phyloP scores from a whole-genome alignment of 2,329 filamentous ascomycete species.

The Corinectria fuckeliana region DNA sequence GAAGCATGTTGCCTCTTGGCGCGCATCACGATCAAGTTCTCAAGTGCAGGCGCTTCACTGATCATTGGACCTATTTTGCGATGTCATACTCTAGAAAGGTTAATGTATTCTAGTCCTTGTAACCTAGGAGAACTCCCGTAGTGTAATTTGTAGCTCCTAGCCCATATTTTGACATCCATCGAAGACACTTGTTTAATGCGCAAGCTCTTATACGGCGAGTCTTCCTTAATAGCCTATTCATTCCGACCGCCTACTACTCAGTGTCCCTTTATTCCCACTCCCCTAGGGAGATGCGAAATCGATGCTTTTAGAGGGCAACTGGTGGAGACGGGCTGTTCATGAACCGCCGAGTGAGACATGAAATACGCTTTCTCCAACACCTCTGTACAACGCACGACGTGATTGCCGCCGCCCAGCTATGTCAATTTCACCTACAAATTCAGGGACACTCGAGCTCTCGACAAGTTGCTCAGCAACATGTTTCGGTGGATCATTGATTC shows the following conservation, averaged over 20 bases:
- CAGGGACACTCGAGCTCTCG: not conserved
- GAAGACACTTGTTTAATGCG: too few relatives aligned
- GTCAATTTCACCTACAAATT: not conserved
- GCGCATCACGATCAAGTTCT: not conserved
- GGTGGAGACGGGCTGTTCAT: not conserved
- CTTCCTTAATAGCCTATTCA: too few relatives aligned
- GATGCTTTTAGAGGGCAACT: not conserved
- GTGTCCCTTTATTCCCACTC: too few relatives aligned
- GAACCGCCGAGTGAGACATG: not conserved
- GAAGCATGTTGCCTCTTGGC: not conserved
- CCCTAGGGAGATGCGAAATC: too few relatives aligned
- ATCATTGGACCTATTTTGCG: not conserved
- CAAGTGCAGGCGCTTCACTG: not conserved
- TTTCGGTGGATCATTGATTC: conserved; percentile 8
- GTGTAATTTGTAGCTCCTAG: not conserved
- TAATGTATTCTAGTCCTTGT: not conserved
- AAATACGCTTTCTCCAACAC: not conserved
- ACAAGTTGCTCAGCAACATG: not conserved
- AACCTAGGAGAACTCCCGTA: not conserved
- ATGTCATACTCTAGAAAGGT: not conserved
- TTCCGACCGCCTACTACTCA: too few relatives aligned
- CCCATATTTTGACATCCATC: too few relatives aligned
- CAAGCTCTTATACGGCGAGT: too few relatives aligned
- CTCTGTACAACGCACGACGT: not conserved
- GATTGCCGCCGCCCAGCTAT: not conserved